Evolutionary conservation across 768 basidiomycete genomes (phyloP), one percentile per base, ranked within the genome.

Genomic region (Brasilioporus rufonigricans): DNA sequence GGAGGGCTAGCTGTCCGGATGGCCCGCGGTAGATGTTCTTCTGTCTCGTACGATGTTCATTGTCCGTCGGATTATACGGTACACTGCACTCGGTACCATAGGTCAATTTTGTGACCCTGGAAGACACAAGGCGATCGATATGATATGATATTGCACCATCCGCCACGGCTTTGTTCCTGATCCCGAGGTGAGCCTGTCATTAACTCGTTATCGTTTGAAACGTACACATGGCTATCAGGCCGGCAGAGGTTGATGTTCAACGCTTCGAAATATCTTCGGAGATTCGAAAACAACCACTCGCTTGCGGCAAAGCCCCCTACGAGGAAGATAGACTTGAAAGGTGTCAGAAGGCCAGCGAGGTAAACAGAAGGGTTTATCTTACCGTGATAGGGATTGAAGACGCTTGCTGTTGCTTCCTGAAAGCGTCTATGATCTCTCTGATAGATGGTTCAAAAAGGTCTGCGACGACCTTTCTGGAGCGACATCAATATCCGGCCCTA

Each of bases 181-280:
- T 21, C 36, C 7, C 10, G 18, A 44, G n/a, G 29, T 72, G 33
- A 70, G 3, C n/a, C n/a, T n/a, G 16, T 40, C 27, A 5, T 29
- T 31, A 1, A 29, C n/a, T 26, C 35, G 27, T 33, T 7, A n/a
- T 21, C 31, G 23, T 7, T 13, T 14, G 40, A 27, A n/a, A 72
- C 80, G 43, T 61, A 82, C 83, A 82, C 73, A 55, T 81, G 78
- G 33, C 74, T 77, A 52, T 83, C 80, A 0, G 82, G 83, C 9
- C 80, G 73, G 48, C 76, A 73, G 18, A 84, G 65, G 31, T 65
- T 71, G 35, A 81, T 61, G n/a, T 75, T 73, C 0, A 72, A 61
- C 5, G 68, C 58, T 5, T 69, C 68, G 11, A 84, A 67, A 6
- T 68, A 61, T 48, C 62, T 66, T 38, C 74, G 74, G 2, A 84